Conservation (phyloP, 2,329 filamentous ascomycete species). For the Biscogniauxia mediterranea region DNA sequence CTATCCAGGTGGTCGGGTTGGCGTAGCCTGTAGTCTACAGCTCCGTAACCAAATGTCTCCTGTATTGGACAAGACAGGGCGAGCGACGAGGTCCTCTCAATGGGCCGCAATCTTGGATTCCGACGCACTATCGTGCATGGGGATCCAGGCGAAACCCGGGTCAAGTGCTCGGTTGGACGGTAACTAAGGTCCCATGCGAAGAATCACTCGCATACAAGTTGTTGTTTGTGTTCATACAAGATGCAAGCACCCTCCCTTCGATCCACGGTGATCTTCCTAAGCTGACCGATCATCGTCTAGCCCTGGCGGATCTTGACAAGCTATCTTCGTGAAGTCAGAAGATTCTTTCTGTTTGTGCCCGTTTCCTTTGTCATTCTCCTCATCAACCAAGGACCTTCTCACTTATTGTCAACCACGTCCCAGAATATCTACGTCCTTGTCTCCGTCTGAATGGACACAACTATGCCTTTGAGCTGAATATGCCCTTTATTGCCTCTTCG, state of each 20-base stretch:
- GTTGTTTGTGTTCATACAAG: slow-evolving; percentile 23
- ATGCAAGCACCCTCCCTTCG: slow-evolving; percentile 19
- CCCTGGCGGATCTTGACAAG: slow-evolving; percentile 18
- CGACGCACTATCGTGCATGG: slow-evolving; percentile 19
- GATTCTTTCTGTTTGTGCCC: slow-evolving; percentile 13
- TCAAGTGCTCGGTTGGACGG: slow-evolving; percentile 7
- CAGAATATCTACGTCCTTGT: slow-evolving; percentile 17
- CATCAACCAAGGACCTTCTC: slow-evolving; percentile 12
- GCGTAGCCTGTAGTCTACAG: slow-evolving; percentile 1
- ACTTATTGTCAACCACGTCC: slow-evolving; percentile 20
- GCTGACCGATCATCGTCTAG: slow-evolving; percentile 21
- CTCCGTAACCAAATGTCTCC: slow-evolving; percentile 2
- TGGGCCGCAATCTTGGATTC: slow-evolving; percentile 23
- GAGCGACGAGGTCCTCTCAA: slow-evolving; percentile 25
- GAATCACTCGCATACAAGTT: slow-evolving; percentile 7
- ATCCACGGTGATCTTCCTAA: slow-evolving; percentile 15
- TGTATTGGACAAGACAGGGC: slow-evolving; percentile 18
- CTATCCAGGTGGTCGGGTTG: slow-evolving; percentile 9
- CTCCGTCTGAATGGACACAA: slow-evolving; percentile 12
- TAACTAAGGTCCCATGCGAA: slow-evolving; percentile 5
- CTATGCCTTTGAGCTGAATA: slow-evolving; percentile 16
- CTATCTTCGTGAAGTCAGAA: slow-evolving; percentile 14
- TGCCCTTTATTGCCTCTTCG: slow-evolving; percentile 25
- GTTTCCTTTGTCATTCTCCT: slow-evolving; percentile 15
- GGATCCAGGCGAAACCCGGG: slow-evolving; percentile 16